These are phyloP conservation scores for Candida adriatica DNA, from an alignment of 805 yeast species.

Conservation along the genomic window DNA sequence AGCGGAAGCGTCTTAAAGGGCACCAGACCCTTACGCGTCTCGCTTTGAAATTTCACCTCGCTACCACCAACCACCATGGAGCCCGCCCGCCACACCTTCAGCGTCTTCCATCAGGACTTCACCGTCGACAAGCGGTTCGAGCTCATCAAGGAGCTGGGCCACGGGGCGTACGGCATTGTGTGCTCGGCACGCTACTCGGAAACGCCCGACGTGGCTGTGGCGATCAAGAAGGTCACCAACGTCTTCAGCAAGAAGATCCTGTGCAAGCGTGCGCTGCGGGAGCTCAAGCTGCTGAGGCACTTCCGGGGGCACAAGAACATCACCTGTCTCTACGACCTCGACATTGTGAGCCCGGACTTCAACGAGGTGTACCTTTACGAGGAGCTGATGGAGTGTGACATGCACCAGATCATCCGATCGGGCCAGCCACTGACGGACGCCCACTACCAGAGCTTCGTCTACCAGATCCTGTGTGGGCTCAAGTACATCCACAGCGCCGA, in stretches of 20 bases:
- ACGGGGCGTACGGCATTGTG: slow-evolving; percentile 96
- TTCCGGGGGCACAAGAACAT: slow-evolving; percentile 96
- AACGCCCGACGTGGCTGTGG: slow-evolving; percentile 73
- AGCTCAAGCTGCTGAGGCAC: slow-evolving; percentile 81
- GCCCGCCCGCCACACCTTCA: slow-evolving; percentile 41
- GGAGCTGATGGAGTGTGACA: slow-evolving; percentile 97
- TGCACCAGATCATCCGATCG: slow-evolving; percentile 94
- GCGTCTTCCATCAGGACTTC: slow-evolving; percentile 85
- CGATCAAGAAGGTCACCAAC: slow-evolving; percentile 93
- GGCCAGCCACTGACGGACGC: slow-evolving; percentile 92
- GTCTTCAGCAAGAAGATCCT: slow-evolving; percentile 86
- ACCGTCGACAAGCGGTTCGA: slow-evolving; percentile 85
- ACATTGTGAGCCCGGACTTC: slow-evolving; percentile 73
- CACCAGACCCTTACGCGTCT: too few species aligned
- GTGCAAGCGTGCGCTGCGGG: slow-evolving; percentile 88
- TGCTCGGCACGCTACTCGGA: slow-evolving; percentile 85
- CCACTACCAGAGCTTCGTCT: slow-evolving; percentile 88
- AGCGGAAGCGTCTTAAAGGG: too few species aligned
- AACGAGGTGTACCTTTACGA: slow-evolving; percentile 92
- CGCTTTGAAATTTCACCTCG: too few species aligned
- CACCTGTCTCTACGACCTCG: slow-evolving; percentile 91
- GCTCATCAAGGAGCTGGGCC: slow-evolving; percentile 89
- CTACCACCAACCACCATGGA: slow-evolving; percentile 11
- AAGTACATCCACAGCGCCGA: slow-evolving; percentile 88
- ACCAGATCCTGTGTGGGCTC: slow-evolving; percentile 87